These are phyloP conservation scores for Malus hybrid DNA, from an alignment of 331 rosid genomes.

Conservation along the genomic window DNA sequence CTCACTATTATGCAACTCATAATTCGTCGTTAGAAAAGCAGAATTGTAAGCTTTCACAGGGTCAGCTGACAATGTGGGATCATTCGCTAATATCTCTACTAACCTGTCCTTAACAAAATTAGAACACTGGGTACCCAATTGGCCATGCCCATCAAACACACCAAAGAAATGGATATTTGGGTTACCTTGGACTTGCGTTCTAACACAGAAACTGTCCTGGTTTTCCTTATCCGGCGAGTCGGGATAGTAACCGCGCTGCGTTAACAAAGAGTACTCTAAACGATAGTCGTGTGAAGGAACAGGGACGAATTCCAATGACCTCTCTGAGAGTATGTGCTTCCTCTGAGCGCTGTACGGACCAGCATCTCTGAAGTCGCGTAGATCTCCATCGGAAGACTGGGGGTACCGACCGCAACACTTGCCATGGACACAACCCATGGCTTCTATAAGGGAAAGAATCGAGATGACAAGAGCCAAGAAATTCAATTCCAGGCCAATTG, in stretches of 20 bases:
- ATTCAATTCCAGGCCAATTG: conserved; percentile 6
- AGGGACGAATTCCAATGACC: conserved; percentile 49
- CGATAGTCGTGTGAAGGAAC: conserved; percentile 67
- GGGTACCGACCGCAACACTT: conserved; percentile 64
- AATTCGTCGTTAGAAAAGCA: conserved; percentile 52
- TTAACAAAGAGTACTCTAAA: conserved; percentile 67
- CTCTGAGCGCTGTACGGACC: conserved; percentile 39
- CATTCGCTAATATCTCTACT: conserved; percentile 47
- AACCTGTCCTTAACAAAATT: conserved; percentile 67
- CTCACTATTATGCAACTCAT: conserved; percentile 49
- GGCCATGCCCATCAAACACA: conserved; percentile 94
- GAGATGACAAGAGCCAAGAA: conserved; percentile 8
- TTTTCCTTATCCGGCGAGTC: conserved; percentile 71
- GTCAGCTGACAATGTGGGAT: conserved; percentile 49
- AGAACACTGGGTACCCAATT: conserved; percentile 69
- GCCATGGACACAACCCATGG: conserved; percentile 88
- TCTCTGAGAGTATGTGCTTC: conserved; percentile 62
- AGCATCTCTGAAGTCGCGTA: conserved; percentile 35
- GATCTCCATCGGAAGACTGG: conserved; percentile 46
- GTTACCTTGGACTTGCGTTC: conserved; percentile 66
- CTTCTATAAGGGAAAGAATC: neutral
- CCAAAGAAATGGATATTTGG: conserved; percentile 80
- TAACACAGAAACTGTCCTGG: conserved; percentile 69
- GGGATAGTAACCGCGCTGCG: conserved; percentile 92
- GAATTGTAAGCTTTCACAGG: conserved; percentile 68